Base-by-base conservation (phyloP, 1,284 basidiomycete genomes). In the Leccinum solheimii region DNA sequence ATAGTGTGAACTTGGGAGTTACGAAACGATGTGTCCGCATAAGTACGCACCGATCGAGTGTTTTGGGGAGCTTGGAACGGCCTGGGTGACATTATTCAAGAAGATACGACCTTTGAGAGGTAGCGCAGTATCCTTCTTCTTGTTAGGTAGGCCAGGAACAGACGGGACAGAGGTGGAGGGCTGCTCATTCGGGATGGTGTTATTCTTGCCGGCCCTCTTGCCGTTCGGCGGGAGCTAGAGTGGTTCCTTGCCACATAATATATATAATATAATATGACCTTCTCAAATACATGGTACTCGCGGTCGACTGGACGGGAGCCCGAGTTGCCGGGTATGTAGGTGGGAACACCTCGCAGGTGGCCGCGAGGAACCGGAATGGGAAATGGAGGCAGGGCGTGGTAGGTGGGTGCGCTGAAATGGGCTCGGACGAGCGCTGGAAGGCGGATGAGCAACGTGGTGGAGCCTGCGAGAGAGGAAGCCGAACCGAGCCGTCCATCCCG, bases 31-130 rank as follows among this genome's bases (percentile, higher is more conserved):
- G 50, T 21, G 14, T 23, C n/a, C 2, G 40, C 14, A 65, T 30
- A 27, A 27, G 27, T 58, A 81, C 88, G 60, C 67, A 92, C 91
- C 83, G 59, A 80, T 80, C 40, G 85, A 85, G 53, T 81, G 79
- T 66, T 83, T 83, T 45, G 85, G 81, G 26, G 83, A 81, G 57
- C 77, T 79, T 43, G 84, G 80, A 57, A 84, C 78, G 21, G 91
- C 88, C 66, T 90, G 85, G 0, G 93, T 96, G 52, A 99, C 95
- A 70, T 99, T 99, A 69, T 95, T 95, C 69, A 98, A 83, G 77
- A 98, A 99, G 68, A 99, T 99, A 38, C 97, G 87, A 2, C 97
- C 97, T 74, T 99, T 99, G 64, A 99, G 79, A 56, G 97, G 85
- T 40, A 98, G 83, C 19, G 90, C 90, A 0, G 90, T 91, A 69